Evolutionary conservation across 345 rosid species (phyloP).

Genomic region (Salix viminalis): DNA sequence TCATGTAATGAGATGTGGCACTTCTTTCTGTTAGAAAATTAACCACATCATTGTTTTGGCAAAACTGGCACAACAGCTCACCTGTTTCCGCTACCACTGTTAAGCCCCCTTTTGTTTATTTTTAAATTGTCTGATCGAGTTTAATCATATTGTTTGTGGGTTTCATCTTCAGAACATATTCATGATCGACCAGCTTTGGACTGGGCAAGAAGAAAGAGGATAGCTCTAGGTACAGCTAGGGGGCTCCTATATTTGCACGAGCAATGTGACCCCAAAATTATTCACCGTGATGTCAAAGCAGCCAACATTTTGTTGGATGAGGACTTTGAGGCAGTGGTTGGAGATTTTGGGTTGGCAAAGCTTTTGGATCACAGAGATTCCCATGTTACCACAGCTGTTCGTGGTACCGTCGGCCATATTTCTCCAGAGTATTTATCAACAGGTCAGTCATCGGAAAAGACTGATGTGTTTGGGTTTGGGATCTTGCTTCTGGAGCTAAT

Average conservation of each 20-base stretch:
- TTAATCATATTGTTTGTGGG: background rate
- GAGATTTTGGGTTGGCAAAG: constrained; percentile 96
- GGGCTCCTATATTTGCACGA: constrained; percentile 86
- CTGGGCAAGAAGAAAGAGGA: constrained; percentile 79
- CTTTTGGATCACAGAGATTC: constrained; percentile 91
- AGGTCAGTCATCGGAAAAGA: constrained; percentile 88
- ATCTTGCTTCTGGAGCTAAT: constrained; percentile 90
- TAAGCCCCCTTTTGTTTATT: background rate
- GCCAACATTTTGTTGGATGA: constrained; percentile 89
- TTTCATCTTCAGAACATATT: constrained; percentile 45
- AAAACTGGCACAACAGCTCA: background rate
- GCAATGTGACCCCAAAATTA: constrained; percentile 91
- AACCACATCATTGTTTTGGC: background rate
- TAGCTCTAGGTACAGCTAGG: constrained; percentile 86
- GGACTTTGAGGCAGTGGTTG: constrained; percentile 95
- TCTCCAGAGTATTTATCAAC: constrained; percentile 93
- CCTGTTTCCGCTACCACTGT: background rate
- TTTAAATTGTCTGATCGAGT: background rate
- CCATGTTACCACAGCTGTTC: constrained; percentile 90
- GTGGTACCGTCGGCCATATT: constrained; percentile 92
- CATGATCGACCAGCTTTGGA: constrained; percentile 70
- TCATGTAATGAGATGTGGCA: background rate
- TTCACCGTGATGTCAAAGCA: constrained; percentile 94
- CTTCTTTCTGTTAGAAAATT: background rate
- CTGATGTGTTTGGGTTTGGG: constrained; percentile 92